Conservation (phyloP, 306 rosid genomes). For the Clitoria ternatea region DNA sequence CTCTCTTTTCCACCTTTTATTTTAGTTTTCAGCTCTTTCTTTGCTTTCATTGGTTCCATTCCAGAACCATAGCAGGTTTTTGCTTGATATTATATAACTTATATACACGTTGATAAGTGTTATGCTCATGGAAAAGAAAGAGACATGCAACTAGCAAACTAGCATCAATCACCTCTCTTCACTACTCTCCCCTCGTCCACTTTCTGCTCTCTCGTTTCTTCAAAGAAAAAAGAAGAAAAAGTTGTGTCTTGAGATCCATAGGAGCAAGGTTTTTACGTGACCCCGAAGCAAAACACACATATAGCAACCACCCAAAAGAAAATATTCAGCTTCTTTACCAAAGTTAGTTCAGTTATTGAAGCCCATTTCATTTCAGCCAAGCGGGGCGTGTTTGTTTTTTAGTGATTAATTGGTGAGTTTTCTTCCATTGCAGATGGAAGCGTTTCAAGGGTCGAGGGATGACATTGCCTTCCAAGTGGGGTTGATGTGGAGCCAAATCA, state of each 20-base stretch:
- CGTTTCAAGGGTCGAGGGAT: constrained; percentile 44
- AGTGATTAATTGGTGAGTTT: no score
- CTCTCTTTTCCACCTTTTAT: not conserved
- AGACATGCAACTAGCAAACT: not conserved
- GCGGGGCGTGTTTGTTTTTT: not conserved
- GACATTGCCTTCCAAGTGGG: constrained; percentile 47
- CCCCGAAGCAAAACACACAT: not conserved
- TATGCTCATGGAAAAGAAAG: not conserved
- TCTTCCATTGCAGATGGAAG: constrained; percentile 42
- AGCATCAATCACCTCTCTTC: no score
- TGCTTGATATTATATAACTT: not conserved
- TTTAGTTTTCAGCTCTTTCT: not conserved
- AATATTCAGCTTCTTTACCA: constrained; percentile 2
- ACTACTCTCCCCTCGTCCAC: not conserved
- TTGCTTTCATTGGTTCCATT: constrained; percentile 1
- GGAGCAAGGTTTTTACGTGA: not conserved
- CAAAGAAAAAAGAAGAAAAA: not conserved
- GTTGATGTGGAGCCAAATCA: constrained; percentile 51
- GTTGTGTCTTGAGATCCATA: not conserved
- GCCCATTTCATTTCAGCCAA: not conserved
- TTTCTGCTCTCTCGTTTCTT: not conserved
- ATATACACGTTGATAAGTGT: not conserved
- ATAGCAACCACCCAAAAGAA: constrained; percentile 7
- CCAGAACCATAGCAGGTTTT: not conserved
- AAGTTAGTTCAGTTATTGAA: constrained; percentile 2